These are phyloP conservation scores for Trametes versicolor DNA, from an alignment of 1,284 basidiomycete genomes.

Conservation along the genomic window DNA sequence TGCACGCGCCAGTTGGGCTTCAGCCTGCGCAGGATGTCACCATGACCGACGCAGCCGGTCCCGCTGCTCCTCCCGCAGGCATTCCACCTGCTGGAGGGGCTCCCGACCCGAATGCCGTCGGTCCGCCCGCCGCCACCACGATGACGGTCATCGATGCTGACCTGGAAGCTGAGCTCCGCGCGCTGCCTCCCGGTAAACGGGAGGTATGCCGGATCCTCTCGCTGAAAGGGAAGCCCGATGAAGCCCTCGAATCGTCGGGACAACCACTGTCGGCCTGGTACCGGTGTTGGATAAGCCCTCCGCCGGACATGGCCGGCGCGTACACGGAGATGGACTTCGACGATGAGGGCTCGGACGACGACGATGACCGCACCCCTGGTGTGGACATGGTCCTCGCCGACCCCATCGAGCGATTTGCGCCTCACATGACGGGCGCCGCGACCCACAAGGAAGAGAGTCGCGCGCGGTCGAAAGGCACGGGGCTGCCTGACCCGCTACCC, in stretches of 20 bases:
- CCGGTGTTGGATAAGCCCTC: not conserved
- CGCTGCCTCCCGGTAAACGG: not conserved
- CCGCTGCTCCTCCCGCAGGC: not conserved
- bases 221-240: not conserved
- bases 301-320: not conserved
- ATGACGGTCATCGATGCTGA: no score
- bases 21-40: no score
- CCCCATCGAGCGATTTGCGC: not conserved
- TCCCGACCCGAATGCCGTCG: no score
- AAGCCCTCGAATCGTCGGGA: not conserved
- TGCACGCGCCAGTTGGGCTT: no score
- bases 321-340: not conserved
- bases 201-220: not conserved
- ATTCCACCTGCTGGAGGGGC: not conserved
- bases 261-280: constrained; percentile 1
- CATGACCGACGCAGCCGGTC: not conserved
- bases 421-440: not conserved
- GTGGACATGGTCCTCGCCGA: not conserved
- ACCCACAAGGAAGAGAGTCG: not conserved
- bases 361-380: not conserved
- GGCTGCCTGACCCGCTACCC: not conserved
- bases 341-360: not conserved
- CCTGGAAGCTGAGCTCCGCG: not conserved
- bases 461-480: not conserved
- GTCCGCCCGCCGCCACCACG: no score